Evolutionary conservation across 139 green algal species (phyloP), one percentile per base, ranked within the genome.

Genomic region (Parachlorella kessleri): DNA sequence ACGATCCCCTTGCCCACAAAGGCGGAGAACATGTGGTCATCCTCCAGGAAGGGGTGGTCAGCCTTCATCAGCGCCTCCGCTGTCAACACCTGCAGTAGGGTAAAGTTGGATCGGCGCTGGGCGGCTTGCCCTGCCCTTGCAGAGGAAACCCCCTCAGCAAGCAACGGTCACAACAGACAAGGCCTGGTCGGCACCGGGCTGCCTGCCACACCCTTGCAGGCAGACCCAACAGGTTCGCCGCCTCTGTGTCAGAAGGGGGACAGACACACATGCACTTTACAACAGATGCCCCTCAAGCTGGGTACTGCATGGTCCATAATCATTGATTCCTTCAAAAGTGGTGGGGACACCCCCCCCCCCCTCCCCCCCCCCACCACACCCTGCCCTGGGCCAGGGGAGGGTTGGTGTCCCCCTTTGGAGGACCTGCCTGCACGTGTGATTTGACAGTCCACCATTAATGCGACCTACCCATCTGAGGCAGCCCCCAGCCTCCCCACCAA

Each of bases 1-100:
- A 93, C 78, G 32, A 91, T 85, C 33, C 82, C 83, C 72, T 88
- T 78, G 23, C 42, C 8, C 53, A 88, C 72, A 72, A 92, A 84
- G 2, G 84, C 84, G 4, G 63, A 40, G 75, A 91, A 91, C 79
- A 72, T 76, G 37, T 76, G 33, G 55, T 82, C 71, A 73, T 84
- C 82, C 54, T 87, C 82, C 55, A 87, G 39, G 24, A 87, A 84
- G 1, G 66, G 71, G 73, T 87, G 82, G 40, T 87, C 70, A n/a
- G 76, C 39, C 36, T 71, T 36, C 35, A 84, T 55, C 72, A 87
- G 71, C 66, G 66, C 73, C 41, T 81, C 82, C 23, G 70, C 73
- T 59, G 64, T 66, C 26, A 87, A 39, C 3, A 82, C 82, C 55
- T 81, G 42, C 23, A 66, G 2, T 36, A 35, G 26, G 41, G 63